These are phyloP conservation scores for Euphorbia peplus DNA, from an alignment of 345 rosid genomes.

Conservation along the genomic window DNA sequence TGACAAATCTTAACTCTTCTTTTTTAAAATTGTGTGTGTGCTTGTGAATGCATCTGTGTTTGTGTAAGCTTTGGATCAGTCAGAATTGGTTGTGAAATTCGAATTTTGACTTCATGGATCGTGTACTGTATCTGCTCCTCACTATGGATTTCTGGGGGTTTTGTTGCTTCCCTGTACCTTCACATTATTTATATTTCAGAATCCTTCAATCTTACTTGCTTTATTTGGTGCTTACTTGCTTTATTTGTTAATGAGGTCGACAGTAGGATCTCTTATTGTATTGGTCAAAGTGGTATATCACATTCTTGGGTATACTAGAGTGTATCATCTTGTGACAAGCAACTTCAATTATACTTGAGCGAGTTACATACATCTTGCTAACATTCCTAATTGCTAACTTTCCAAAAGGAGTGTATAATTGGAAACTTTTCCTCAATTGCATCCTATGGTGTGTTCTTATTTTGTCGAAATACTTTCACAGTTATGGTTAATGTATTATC, in stretches of 20 bases:
- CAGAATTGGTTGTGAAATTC: background rate
- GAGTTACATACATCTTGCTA: background rate
- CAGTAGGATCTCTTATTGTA: background rate
- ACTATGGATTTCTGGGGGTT: background rate
- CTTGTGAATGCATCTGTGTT: too few relatives aligned
- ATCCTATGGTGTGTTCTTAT: background rate
- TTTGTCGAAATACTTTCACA: background rate
- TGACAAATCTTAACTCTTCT: conserved; percentile 19
- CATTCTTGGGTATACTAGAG: background rate
- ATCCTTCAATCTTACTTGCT: background rate
- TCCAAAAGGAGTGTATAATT: background rate
- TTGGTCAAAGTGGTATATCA: background rate
- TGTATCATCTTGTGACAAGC: background rate
- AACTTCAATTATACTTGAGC: background rate
- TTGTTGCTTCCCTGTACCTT: background rate
- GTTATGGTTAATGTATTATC: background rate
- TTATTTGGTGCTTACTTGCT: background rate
- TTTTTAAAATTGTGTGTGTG: background rate
- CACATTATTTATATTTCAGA: background rate
- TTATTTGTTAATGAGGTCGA: background rate
- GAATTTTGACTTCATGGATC: background rate
- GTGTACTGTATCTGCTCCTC: background rate
- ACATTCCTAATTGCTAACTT: background rate
- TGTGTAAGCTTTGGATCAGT: background rate
- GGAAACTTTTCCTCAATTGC: background rate